These are phyloP conservation scores for Grammothele lineata DNA, from an alignment of 768 basidiomycete genomes.

Conservation along the genomic window DNA sequence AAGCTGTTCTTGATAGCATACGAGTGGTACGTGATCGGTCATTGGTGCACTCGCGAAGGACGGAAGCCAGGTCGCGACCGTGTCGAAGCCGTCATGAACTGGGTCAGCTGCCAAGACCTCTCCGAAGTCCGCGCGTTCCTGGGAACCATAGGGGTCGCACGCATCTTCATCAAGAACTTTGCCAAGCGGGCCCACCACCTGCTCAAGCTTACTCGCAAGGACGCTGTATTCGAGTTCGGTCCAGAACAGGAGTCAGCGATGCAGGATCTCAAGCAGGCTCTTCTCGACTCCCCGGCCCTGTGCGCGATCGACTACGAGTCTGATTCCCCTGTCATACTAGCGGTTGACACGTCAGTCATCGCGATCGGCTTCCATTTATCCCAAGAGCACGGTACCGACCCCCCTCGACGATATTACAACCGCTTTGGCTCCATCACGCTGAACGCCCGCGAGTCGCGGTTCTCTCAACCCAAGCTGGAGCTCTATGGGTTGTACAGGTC, in stretches of 20 bases:
- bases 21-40: conserved; percentile 33
- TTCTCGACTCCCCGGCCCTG: conserved; percentile 8
- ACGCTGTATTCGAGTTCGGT: conserved; percentile 15
- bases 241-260: conserved; percentile 10
- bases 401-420: conserved; percentile 18
- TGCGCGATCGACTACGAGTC: conserved; percentile 19
- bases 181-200: conserved; percentile 15
- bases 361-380: conserved; percentile 24
- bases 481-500: conserved; percentile 20
- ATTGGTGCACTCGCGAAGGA: conserved; percentile 34
- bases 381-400: conserved; percentile 17
- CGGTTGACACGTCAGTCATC: conserved; percentile 24
- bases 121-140: conserved; percentile 25
- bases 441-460: conserved; percentile 20
- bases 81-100: conserved; percentile 23
- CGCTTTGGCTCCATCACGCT: conserved; percentile 37
- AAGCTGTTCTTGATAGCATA: no score
- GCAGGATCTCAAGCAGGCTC: conserved; percentile 15
- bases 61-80: conserved; percentile 23
- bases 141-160: conserved; percentile 16
- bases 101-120: conserved; percentile 16
- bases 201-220: conserved; percentile 17
- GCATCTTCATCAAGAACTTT: conserved; percentile 21
- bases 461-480: conserved; percentile 24
- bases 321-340: conserved; percentile 13